Evolutionary conservation across 257 asterid genomes (phyloP).

Genomic region (Penstemon newberryi): DNA sequence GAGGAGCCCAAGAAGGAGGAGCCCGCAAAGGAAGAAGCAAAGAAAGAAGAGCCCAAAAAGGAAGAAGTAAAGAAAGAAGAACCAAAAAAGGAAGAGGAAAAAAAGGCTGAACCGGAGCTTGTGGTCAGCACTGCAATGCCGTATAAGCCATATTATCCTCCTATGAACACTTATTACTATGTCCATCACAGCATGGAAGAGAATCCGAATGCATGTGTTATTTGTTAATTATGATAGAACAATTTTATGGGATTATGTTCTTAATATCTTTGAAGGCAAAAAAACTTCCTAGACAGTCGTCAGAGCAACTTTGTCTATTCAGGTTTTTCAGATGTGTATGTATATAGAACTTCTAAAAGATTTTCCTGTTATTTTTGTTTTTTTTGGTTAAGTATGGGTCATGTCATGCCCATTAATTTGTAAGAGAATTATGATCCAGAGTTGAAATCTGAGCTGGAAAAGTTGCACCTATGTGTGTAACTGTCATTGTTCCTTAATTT

Average conservation of each 20-base stretch:
- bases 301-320: conserved; percentile 12
- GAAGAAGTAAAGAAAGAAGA: conserved; percentile 34
- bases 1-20: conserved; percentile 39
- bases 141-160: conserved; percentile 48
- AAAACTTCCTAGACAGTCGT: background rate
- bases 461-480: conserved; percentile 28
- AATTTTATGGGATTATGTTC: background rate
- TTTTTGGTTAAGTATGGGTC: background rate
- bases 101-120: conserved; percentile 28
- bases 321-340: conserved; percentile 29
- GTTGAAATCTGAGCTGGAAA: conserved; percentile 36
- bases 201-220: conserved; percentile 65
- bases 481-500: conserved; percentile 9
- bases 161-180: conserved; percentile 47
- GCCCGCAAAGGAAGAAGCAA: conserved; percentile 28
- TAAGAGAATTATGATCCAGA: background rate
- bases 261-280: background rate
- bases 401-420: conserved; percentile 3
- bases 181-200: conserved; percentile 65
- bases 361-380: background rate
- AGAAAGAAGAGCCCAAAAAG: conserved; percentile 42
- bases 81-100: conserved; percentile 32
- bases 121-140: conserved; percentile 39
- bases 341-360: conserved; percentile 15
- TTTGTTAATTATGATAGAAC: conserved; percentile 29